phyloP scores from a whole-genome alignment of 2,329 filamentous ascomycete species.

The Aspergillus terreus region DNA sequence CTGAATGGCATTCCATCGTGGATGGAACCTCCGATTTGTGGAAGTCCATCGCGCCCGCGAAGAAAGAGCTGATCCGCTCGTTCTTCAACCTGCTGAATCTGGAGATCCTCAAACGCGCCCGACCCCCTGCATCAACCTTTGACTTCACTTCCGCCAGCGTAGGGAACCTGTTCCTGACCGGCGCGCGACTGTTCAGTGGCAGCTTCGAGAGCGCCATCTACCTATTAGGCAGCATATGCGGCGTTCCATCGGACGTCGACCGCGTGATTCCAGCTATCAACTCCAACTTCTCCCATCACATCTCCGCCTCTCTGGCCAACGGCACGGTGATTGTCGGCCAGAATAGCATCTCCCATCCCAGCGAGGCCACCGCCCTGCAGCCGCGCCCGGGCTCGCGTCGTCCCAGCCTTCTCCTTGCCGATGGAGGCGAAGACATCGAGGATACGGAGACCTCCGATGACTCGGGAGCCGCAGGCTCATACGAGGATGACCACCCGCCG shows the following conservation, averaged over 20 bases:
- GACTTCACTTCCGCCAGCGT: conserved; percentile 74
- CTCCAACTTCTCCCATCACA: conserved; percentile 93
- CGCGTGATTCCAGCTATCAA: conserved; percentile 86
- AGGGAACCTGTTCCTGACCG: conserved; percentile 77
- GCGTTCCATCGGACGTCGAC: conserved; percentile 68
- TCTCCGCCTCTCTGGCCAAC: conserved; percentile 74
- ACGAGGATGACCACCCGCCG: conserved; percentile 46
- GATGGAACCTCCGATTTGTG: conserved; percentile 77
- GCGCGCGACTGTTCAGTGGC: conserved; percentile 84
- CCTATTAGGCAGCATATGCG: conserved; percentile 79
- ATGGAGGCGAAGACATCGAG: conserved; percentile 29
- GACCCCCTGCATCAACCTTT: conserved; percentile 67
- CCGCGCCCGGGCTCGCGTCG: conserved; percentile 27
- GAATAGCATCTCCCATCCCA: conserved; percentile 87
- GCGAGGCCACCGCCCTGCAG: conserved; percentile 55
- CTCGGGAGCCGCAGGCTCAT: conserved; percentile 21
- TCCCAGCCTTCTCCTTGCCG: conserved; percentile 34
- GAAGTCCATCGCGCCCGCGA: conserved; percentile 64
- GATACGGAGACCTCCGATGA: conserved; percentile 30
- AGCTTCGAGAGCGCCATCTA: conserved; percentile 93
- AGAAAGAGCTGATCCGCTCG: conserved; percentile 72
- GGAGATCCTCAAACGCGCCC: conserved; percentile 72
- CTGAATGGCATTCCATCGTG: conserved; percentile 85
- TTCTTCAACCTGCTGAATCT: conserved; percentile 73
- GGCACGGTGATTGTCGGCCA: conserved; percentile 81